Conservation (phyloP, 495 filamentous ascomycete species). For the Hyaloscypha hepaticicola region DNA sequence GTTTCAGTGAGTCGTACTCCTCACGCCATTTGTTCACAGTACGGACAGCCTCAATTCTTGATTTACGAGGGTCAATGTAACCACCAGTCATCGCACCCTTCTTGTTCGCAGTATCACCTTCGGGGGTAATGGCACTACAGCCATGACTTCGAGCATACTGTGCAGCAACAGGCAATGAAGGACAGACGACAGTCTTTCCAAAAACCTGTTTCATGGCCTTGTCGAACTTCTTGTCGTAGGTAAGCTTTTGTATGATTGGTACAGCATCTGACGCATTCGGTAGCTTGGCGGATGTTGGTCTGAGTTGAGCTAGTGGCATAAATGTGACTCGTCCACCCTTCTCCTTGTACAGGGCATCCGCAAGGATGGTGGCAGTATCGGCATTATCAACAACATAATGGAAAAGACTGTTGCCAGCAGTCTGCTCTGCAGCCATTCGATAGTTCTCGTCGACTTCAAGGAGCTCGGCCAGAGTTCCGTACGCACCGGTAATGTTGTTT, state of each 20-base stretch:
- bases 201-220: conserved; percentile 91
- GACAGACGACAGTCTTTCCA: conserved; percentile 92
- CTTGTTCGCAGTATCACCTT: conserved; percentile 91
- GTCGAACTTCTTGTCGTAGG: conserved; percentile 74
- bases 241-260: conserved; percentile 81
- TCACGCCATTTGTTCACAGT: conserved; percentile 72
- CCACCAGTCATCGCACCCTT: conserved; percentile 93
- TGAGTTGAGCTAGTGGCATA: conserved; percentile 84
- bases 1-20: conserved; percentile 58
- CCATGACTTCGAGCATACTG: conserved; percentile 90
- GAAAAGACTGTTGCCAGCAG: conserved; percentile 89
- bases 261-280: conserved; percentile 85
- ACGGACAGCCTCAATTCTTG: conserved; percentile 79
- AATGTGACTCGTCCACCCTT: conserved; percentile 89
- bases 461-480: conserved; percentile 90
- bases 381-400: conserved; percentile 96
- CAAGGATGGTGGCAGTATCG: conserved; percentile 76
- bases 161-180: conserved; percentile 77
- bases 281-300: conserved; percentile 64
- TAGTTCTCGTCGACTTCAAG: conserved; percentile 83
- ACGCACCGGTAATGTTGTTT: conserved; percentile 78
- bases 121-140: conserved; percentile 88
- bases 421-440: conserved; percentile 86
- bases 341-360: conserved; percentile 75
- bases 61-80: conserved; percentile 79